These are phyloP conservation scores for Mucor ambiguus DNA, from an alignment of 371 early-diverging fungal species.

Conservation along the genomic window DNA sequence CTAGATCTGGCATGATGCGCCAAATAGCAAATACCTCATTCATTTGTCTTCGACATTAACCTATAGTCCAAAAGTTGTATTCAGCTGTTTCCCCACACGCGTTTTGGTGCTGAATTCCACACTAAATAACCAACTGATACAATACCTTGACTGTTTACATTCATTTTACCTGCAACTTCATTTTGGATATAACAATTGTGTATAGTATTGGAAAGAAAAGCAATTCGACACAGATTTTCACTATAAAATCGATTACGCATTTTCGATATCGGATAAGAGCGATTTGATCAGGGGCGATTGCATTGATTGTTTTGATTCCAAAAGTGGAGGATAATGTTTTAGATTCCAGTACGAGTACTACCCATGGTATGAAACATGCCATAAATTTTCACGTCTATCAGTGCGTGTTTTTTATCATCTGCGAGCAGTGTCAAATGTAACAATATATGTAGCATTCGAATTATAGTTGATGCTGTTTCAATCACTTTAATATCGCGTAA, in stretches of 20 bases:
- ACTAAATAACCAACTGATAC: not conserved
- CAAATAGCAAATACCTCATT: not conserved
- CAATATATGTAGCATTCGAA: not conserved
- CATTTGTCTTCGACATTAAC: not conserved
- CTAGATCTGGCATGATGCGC: not conserved
- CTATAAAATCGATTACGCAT: not conserved
- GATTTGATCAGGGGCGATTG: not conserved
- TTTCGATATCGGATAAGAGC: not conserved
- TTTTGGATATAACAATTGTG: not conserved
- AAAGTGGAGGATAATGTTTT: not conserved
- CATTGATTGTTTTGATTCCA: not conserved
- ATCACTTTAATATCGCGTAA: not conserved
- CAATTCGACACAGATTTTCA: not conserved
- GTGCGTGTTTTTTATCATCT: not conserved
- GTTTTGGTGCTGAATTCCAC: not conserved
- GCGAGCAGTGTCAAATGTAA: not conserved
- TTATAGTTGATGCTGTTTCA: not conserved
- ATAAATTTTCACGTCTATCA: not conserved
- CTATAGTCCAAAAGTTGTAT: not conserved
- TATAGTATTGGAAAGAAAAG: not conserved
- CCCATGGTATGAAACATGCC: not conserved
- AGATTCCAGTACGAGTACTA: not conserved
- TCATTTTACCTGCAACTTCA: not conserved
- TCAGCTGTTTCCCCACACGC: not conserved
- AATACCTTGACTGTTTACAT: not conserved